These are phyloP conservation scores for Cladosporium halotolerans DNA, from an alignment of 2,329 filamentous ascomycete species.

Conservation along the genomic window DNA sequence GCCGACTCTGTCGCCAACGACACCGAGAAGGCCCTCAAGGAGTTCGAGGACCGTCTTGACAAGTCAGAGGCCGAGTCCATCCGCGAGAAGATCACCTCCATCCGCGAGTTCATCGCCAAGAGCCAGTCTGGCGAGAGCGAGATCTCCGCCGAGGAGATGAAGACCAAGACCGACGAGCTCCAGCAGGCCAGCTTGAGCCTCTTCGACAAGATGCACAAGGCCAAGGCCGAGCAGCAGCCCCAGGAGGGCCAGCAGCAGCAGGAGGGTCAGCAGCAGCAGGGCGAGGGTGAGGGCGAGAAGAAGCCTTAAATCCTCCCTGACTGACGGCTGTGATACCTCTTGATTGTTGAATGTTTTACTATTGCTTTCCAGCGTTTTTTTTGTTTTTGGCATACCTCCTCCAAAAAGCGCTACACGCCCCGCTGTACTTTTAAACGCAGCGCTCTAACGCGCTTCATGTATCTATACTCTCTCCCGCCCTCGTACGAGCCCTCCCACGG, in stretches of 20 bases:
- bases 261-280: constrained; percentile 27
- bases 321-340: constrained; percentile 4
- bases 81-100: constrained; percentile 89
- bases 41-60: constrained; percentile 92
- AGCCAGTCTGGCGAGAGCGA: constrained; percentile 86
- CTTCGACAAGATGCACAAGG: constrained; percentile 99
- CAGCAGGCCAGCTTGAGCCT: constrained; percentile 92
- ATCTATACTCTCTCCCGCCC: constrained; percentile 7
- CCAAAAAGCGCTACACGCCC: constrained; percentile 2
- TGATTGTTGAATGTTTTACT: constrained; percentile 4
- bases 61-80: constrained; percentile 91
- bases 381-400: constrained; percentile 7
- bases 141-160: constrained; percentile 84
- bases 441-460: constrained; percentile 8
- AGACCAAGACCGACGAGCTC: constrained; percentile 97
- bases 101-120: constrained; percentile 78
- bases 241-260: constrained; percentile 47
- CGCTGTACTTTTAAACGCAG: constrained; percentile 9
- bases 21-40: constrained; percentile 96
- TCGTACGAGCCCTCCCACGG: constrained; percentile 1
- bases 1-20: constrained; percentile 95
- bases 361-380: constrained; percentile 4
- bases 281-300: constrained; percentile 61
- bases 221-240: constrained; percentile 53
- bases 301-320: constrained; percentile 49